Evolutionary conservation across 2,329 filamentous ascomycete species (phyloP).

Genomic region (Shiraia bambusicola): DNA sequence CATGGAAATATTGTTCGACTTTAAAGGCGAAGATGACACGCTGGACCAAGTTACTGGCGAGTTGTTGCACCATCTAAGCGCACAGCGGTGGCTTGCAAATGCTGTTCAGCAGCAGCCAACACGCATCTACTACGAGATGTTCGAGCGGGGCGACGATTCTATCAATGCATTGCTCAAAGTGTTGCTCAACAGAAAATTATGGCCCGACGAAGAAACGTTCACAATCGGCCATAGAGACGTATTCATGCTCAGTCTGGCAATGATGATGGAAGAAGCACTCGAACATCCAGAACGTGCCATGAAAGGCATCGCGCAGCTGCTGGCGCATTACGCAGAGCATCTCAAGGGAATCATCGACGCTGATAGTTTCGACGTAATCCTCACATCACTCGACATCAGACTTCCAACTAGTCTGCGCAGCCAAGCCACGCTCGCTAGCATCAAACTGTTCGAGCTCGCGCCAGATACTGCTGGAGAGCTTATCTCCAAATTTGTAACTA

Average conservation of each 20-base stretch:
- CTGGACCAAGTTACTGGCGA: constrained; percentile 45
- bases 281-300: constrained; percentile 66
- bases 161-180: constrained; percentile 48
- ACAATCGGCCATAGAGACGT: constrained; percentile 57
- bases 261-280: constrained; percentile 86
- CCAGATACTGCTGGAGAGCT: constrained; percentile 69
- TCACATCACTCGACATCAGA: constrained; percentile 84
- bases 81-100: constrained; percentile 44
- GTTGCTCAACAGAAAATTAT: constrained; percentile 45
- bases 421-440: constrained; percentile 78
- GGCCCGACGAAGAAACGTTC: constrained; percentile 48
- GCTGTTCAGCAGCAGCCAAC: constrained; percentile 44
- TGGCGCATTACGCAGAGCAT: constrained; percentile 56
- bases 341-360: constrained; percentile 66
- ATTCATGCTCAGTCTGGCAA: constrained; percentile 77
- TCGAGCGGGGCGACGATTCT: constrained; percentile 49
- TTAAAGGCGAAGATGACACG: constrained; percentile 45
- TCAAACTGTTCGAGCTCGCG: constrained; percentile 79
- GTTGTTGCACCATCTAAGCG: constrained; percentile 39
- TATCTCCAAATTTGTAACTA: constrained; percentile 73
- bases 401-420: constrained; percentile 71
- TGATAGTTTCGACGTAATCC: constrained; percentile 78
- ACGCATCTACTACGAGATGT: constrained; percentile 47
- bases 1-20: constrained; percentile 47
- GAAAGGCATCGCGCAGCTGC: constrained; percentile 60